Conservation (phyloP, 2,329 filamentous ascomycete genomes). For the Penicillium oxalicum region DNA sequence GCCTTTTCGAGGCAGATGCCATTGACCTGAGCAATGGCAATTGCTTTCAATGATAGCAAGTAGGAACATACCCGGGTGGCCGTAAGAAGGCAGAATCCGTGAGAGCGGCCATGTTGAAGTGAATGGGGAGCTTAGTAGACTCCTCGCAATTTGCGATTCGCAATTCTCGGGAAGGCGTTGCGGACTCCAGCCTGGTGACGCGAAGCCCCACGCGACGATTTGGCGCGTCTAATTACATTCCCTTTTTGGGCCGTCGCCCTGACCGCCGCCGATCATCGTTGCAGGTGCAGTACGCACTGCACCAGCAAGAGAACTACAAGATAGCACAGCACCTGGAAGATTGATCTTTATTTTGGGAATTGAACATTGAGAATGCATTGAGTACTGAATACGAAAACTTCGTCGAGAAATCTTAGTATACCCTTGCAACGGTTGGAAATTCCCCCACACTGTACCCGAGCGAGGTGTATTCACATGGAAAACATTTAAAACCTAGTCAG, state of each 20-base stretch:
- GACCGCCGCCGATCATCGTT: not conserved
- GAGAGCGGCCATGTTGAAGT: conserved; percentile 15
- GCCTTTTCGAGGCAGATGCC: not conserved
- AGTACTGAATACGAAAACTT: too few species aligned
- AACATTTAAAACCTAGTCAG: too few species aligned
- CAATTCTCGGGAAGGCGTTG: conserved; percentile 2
- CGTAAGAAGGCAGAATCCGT: conserved; percentile 23
- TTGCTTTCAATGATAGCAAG: too few species aligned
- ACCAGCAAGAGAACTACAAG: too few species aligned
- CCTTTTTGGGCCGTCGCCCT: conserved; percentile 12
- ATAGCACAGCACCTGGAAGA: too few species aligned
- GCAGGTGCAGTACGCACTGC: not conserved
- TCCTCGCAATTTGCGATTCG: not conserved
- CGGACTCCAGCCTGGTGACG: conserved; percentile 11
- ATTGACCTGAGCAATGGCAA: not conserved
- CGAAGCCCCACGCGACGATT: conserved; percentile 16
- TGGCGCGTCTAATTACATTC: conserved; percentile 25
- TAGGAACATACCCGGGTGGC: conserved; percentile 23
- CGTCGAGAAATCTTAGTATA: too few species aligned
- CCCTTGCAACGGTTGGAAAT: too few species aligned
- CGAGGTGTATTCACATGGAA: too few species aligned
- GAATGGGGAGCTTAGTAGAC: too few species aligned
- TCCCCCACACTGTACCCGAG: too few species aligned
- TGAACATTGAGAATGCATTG: too few species aligned
- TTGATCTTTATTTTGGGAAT: too few species aligned